phyloP scores from a whole-genome alignment of 179 eudicot genomes.

The Beta macrorhiza region DNA sequence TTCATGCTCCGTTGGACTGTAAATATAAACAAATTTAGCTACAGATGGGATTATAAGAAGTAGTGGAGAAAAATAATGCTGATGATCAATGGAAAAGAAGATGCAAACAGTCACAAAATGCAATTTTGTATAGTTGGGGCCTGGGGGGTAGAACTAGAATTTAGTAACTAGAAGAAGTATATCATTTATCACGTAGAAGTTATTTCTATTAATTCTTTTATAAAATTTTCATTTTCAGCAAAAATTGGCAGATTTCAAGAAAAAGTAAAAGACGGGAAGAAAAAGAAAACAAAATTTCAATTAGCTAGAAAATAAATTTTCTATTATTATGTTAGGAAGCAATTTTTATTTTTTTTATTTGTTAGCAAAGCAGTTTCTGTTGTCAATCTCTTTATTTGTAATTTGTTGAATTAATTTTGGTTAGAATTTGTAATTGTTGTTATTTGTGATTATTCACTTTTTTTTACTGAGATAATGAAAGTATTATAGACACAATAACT shows the following conservation, averaged over 20 bases:
- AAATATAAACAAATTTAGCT: slow-evolving; percentile 7
- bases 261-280: not conserved
- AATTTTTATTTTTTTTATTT: not conserved
- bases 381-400: too few relatives aligned
- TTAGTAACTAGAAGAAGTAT: not conserved
- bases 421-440: too few relatives aligned
- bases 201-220: too few relatives aligned
- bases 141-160: not conserved
- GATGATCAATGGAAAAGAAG: slow-evolving; percentile 9
- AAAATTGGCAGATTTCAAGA: too few relatives aligned
- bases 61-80: not conserved
- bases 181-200: not conserved
- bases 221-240: too few relatives aligned
- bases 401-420: too few relatives aligned
- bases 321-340: not conserved
- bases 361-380: too few relatives aligned
- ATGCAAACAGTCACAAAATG: not conserved
- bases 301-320: too few relatives aligned
- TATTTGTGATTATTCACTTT: too few relatives aligned
- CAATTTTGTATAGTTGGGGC: slow-evolving; percentile 6
- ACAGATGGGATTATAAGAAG: not conserved
- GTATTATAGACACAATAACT: too few relatives aligned
- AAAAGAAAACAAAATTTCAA: too few relatives aligned
- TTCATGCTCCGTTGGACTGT: slow-evolving; percentile 3
- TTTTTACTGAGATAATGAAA: too few relatives aligned